Conservation (phyloP, 352 stramenopile species). For the Thalassiosira mediterranea region DNA sequence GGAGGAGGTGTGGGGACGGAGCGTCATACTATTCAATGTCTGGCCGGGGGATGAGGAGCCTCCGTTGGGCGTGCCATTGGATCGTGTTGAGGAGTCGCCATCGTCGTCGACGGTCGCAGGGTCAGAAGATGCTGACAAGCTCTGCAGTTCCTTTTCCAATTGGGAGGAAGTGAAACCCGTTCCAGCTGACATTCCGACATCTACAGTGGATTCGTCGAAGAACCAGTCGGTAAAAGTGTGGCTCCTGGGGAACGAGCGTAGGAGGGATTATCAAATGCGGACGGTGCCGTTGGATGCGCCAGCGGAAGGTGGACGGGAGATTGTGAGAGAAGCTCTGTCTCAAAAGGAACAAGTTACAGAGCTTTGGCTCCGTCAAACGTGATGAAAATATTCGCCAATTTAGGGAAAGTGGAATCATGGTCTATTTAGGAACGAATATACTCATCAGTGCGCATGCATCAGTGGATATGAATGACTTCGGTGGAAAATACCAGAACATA, state of each 20-base stretch:
- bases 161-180: slow-evolving; percentile 27
- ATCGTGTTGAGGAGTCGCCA: slow-evolving; percentile 22
- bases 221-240: slow-evolving; percentile 64
- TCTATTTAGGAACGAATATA: no score
- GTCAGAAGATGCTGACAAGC: background rate
- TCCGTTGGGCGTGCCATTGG: slow-evolving; percentile 51
- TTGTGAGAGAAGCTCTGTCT: slow-evolving; percentile 26
- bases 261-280: slow-evolving; percentile 56
- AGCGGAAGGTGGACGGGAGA: slow-evolving; percentile 23
- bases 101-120: no score
- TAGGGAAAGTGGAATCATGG: no score
- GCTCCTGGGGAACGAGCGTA: slow-evolving; percentile 63
- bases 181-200: background rate
- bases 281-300: slow-evolving; percentile 51
- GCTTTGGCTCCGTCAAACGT: slow-evolving; percentile 29
- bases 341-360: slow-evolving; percentile 33
- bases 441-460: no score
- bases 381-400: no score
- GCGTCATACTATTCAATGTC: slow-evolving; percentile 78
- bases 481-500: no score
- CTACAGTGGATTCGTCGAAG: slow-evolving; percentile 6
- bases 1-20: slow-evolving; percentile 60
- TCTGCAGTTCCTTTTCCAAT: slow-evolving; percentile 30
- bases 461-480: no score
- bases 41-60: slow-evolving; percentile 54